Percentiles rank a stretch among this genome's conserved stretches.
phyloP scores from a whole-genome alignment of 2,329 filamentous ascomycete genomes.

The Curvularia hawaiiensis region DNA sequence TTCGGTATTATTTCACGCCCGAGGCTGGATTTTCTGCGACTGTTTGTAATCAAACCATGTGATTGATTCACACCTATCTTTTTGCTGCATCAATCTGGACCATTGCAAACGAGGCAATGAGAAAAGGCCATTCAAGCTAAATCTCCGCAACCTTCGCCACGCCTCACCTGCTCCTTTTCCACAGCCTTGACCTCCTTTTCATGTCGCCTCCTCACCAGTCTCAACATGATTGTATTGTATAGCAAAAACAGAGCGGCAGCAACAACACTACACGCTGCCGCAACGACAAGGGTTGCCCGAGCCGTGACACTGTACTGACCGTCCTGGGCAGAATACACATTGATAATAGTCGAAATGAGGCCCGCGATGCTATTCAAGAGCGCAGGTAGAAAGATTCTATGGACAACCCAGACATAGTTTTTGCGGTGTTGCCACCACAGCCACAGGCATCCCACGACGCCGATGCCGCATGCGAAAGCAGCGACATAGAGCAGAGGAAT shows the following conservation, averaged over 20 bases:
- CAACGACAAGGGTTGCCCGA: conserved; percentile 47
- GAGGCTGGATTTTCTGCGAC: background rate
- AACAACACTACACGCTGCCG: conserved; percentile 17
- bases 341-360: conserved; percentile 56
- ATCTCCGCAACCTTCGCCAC: conserved; percentile 7
- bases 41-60: background rate
- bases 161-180: conserved; percentile 15
- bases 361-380: conserved; percentile 57
- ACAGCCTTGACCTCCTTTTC: conserved; percentile 33
- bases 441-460: conserved; percentile 49
- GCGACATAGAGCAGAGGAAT: conserved; percentile 54
- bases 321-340: conserved; percentile 56
- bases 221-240: conserved; percentile 47
- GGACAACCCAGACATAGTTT: conserved; percentile 62
- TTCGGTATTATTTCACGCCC: background rate
- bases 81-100: background rate
- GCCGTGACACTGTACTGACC: conserved; percentile 51
- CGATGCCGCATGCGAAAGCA: conserved; percentile 51
- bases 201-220: conserved; percentile 40
- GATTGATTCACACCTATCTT: background rate
- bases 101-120: background rate
- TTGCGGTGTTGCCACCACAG: conserved; percentile 53
- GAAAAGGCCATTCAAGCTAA: background rate
- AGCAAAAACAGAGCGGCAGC: conserved; percentile 17
- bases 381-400: conserved; percentile 55